Evolutionary conservation across 768 basidiomycete species (phyloP), one percentile per base, ranked within the genome.

Genomic region (Psilocybe subaeruginosa): DNA sequence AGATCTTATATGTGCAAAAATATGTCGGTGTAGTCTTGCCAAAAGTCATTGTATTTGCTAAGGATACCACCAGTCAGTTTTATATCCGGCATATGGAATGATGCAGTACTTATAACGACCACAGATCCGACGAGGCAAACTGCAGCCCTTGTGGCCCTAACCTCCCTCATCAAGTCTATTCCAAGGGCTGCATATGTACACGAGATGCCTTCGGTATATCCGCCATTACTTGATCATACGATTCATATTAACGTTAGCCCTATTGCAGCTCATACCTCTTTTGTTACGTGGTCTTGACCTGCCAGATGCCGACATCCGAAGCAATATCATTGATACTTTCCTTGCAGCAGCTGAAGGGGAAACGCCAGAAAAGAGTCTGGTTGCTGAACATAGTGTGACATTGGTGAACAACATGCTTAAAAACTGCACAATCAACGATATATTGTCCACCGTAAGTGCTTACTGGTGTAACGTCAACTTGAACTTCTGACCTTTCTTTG

Each of bases 221-320:
- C 19, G 16, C 54, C 43, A 35, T 52, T 19, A n/a, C 43, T 59
- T 14, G 1, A 5, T 4, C 17, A 51, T 43, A 39, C n/a, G 31
- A 27, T 41, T 46, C 16, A 49, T 33, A 17, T 41, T 51, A 17
- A 58, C 9, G 7, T 50, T 37, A 49, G 14, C 45, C 14, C 33
- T n/a, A 67, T 8, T 4, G 33, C 56, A 99, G 96, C 83, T 99
- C 11, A 84, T 98, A 65, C 95, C 97, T 0, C 81, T 98, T 12
- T 80, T 99, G 4, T 77, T 99, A 46, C 91, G 91, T 14, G 91
- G 93, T 3, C 83, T 99, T 16, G 87, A 92, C 45, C 76, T 97
- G 3, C 85, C 88, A 3, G 89, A 94, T 70, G 74, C 84, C 8
- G 81, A 85, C 29, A 86, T 96, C 61, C 88, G 93, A 23, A 81